Percentiles rank a stretch among this genome's conserved stretches.
phyloP scores from a whole-genome alignment of 2,329 filamentous ascomycete species.

The Clarireedia monteithiana region DNA sequence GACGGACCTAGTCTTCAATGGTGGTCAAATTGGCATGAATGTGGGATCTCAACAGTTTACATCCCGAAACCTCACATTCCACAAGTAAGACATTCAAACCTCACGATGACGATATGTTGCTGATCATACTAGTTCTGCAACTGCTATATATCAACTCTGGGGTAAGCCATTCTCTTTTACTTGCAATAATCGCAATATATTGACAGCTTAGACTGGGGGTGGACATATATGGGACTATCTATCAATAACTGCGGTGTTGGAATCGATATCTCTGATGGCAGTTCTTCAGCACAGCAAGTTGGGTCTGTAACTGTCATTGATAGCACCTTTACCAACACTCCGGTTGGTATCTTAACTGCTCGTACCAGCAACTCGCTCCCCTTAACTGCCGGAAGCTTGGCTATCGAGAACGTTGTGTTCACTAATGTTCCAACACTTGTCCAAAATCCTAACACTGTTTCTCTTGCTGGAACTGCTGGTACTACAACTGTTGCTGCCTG shows the following conservation, averaged over 20 bases:
- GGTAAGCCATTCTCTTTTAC: not conserved
- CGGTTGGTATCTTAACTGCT: slow-evolving; percentile 42
- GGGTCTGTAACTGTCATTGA: slow-evolving; percentile 52
- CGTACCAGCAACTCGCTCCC: slow-evolving; percentile 42
- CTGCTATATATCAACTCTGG: slow-evolving; percentile 51
- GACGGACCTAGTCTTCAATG: slow-evolving; percentile 51
- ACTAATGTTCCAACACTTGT: slow-evolving; percentile 57
- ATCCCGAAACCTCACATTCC: slow-evolving; percentile 42
- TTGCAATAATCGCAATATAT: not conserved
- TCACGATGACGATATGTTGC: not conserved
- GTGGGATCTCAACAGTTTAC: slow-evolving; percentile 61
- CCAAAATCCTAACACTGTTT: slow-evolving; percentile 44
- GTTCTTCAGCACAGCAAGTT: slow-evolving; percentile 36
- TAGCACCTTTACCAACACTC: slow-evolving; percentile 41
- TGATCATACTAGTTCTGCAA: slow-evolving; percentile 33
- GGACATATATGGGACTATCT: slow-evolving; percentile 42
- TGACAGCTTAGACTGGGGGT: slow-evolving; percentile 42
- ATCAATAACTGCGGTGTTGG: slow-evolving; percentile 46
- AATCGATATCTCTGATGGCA: slow-evolving; percentile 41
- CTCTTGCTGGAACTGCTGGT: slow-evolving; percentile 56
- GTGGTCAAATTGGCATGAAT: slow-evolving; percentile 51
- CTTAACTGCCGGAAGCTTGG: slow-evolving; percentile 66
- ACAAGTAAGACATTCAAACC: slow-evolving; percentile 24
- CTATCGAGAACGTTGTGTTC: slow-evolving; percentile 85
- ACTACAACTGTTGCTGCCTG: slow-evolving; percentile 61